Percentiles rank a stretch among this genome's conserved stretches.
phyloP scores from a whole-genome alignment of 1,284 basidiomycete genomes.

The Apiotrichum laibachii region DNA sequence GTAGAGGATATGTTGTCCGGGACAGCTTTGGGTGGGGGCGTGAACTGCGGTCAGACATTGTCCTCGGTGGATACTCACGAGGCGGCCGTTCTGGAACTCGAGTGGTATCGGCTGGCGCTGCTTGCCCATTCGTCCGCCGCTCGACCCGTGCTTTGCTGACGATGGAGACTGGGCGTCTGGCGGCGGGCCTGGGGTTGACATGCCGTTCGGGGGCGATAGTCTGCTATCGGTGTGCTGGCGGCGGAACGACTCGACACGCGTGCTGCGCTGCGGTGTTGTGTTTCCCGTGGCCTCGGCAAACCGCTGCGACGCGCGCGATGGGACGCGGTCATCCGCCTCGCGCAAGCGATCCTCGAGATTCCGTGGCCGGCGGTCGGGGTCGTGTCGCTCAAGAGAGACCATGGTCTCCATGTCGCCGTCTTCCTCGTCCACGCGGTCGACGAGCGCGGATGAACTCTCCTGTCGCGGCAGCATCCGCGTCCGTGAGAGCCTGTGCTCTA shows the following conservation, averaged over 20 bases:
- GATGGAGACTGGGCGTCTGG: background rate
- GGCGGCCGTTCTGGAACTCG: constrained; percentile 34
- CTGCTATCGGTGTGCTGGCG: background rate
- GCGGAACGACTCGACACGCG: background rate
- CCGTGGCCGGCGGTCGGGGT: background rate
- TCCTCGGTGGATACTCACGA: constrained; percentile 25
- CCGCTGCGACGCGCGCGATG: constrained; percentile 9
- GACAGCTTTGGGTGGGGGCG: constrained; percentile 33
- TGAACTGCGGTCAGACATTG: constrained; percentile 27
- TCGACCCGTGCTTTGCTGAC: background rate
- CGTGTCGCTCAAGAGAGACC: background rate
- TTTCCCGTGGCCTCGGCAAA: background rate
- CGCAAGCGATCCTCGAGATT: constrained; percentile 36
- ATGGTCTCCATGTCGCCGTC: background rate
- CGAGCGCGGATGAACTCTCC: constrained; percentile 7
- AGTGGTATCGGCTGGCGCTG: constrained; percentile 33
- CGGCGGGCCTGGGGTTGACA: background rate
- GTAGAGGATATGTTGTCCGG: background rate
- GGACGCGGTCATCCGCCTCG: constrained; percentile 37
- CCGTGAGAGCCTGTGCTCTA: constrained; percentile 19
- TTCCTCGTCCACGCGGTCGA: constrained; percentile 13
- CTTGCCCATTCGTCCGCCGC: constrained; percentile 1
- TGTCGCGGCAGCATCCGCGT: constrained; percentile 7
- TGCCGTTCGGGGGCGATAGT: background rate
- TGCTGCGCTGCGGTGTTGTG: background rate